Base-by-base conservation (phyloP, 2,329 filamentous ascomycete species). In the Albophoma yamanashiensis region DNA sequence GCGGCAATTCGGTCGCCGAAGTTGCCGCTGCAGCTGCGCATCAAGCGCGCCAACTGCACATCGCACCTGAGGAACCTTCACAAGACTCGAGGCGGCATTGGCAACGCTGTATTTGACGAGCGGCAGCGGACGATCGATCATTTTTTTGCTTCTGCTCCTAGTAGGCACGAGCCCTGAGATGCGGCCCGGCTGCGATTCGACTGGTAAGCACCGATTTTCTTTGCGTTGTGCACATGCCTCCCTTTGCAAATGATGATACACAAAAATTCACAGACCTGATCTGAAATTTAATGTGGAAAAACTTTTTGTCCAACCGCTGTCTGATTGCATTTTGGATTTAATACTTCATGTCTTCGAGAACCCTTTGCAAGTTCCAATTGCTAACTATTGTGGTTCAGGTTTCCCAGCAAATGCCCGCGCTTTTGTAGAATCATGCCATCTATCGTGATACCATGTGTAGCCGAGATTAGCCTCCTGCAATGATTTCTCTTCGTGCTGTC, bases 251-350 rank as follows among this genome's bases (percentile, higher is more conserved):
- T 90, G 89, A 90, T 89, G 86, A 91, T 78, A 82, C 74, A 77
- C 70, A 76, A 81, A 79, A 78, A 78, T 83, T 88, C 88, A 91
- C 87, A 91, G 88, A 91, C 88, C 88, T 91, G 88, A 88, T 88
- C 88, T 81, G 86, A 91, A 88, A 70, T 71, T 68, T 69, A 65
- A 80, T 90, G 87, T 89, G 81, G 87, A 89, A 81, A 78, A 72
- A 78, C 76, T 76, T 84, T 86, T 65, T 84, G 85, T 86, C 85
- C 88, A 91, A 91, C 87, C 88, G 87, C 88, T 91, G 85, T 90
- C 87, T 90, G 87, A 89, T 60, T 55, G 50, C 50, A 43, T 36
- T n/a, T 22, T 20, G 25, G 50, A 53, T 38, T 53, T 34, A 15
- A 7, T 50, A 36, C 57, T 45, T 36, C 27, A 27, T 39, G 36